Evolutionary conservation across 179 eudicot species (phyloP).

Genomic region (Beta corolliflora): DNA sequence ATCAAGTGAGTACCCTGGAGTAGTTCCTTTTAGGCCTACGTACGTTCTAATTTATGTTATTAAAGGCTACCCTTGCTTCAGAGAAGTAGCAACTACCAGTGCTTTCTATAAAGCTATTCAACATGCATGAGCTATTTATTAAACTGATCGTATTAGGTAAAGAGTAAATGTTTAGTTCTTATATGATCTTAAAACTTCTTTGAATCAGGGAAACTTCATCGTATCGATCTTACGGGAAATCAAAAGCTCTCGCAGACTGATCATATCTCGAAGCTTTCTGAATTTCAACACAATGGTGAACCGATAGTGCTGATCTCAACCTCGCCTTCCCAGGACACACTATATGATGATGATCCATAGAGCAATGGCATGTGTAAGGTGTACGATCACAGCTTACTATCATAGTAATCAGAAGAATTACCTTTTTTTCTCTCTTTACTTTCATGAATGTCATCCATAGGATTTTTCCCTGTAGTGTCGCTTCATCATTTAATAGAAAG

Average conservation of each 20-base stretch:
- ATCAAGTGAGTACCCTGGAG: not conserved
- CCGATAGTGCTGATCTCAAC: conserved; percentile 42
- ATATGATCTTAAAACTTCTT: not conserved
- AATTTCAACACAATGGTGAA: conserved; percentile 55
- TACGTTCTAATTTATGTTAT: too few species aligned
- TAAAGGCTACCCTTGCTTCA: too few species aligned
- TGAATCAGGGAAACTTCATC: conserved; percentile 57
- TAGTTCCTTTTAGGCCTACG: not conserved
- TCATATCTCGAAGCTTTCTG: conserved; percentile 46
- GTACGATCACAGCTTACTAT: not conserved
- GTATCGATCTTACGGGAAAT: conserved; percentile 75
- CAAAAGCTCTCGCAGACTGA: conserved; percentile 34
- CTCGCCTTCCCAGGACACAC: conserved; percentile 38
- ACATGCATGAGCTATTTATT: not conserved
- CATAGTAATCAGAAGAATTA: not conserved
- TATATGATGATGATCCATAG: conserved; percentile 84
- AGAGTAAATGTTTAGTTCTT: not conserved
- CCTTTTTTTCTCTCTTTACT: too few species aligned
- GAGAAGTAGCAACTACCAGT: too few species aligned
- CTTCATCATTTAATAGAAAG: not conserved
- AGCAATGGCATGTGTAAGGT: not conserved
- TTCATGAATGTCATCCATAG: not conserved
- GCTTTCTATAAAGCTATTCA: too few species aligned
- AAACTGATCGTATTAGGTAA: not conserved
- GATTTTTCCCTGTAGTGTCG: not conserved